Base-by-base conservation (phyloP, 345 rosid species). In the Geranium brycei region DNA sequence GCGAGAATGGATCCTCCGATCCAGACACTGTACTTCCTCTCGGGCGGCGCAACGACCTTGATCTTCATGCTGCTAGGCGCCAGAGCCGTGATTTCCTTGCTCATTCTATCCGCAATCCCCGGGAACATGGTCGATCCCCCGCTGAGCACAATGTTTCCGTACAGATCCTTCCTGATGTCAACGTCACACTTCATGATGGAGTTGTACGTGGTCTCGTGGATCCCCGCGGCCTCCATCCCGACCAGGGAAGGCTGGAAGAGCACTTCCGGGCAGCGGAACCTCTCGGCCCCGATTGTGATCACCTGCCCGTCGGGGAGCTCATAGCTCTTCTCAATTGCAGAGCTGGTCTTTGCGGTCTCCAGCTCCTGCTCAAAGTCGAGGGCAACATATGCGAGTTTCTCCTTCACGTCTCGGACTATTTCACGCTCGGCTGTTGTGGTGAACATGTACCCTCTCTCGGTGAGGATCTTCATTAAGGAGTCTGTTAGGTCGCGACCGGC, bases 401-500 rank as follows among this genome's bases (percentile, higher is more conserved):
- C 86, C 71, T 81, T 81, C 59, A 81, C 71, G 68, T 81, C 86
- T 57, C 80, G 83, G 68, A 81, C 83, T 53, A 81, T 81, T 77
- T 81, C 83, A 62, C 83, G 80, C 56, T 81, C 85, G 1, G 83
- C 85, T 31, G 72, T 70, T n/a, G 85, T 81, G 68, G 85, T 81
- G 69, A 81, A 79, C 38, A 76, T 62, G 76, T 81, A 79, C 6
- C 85, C 85, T 72, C 85, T 74, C 76, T 81, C 81, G 1, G 83
- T 81, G 30, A 79, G 78, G 69, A 81, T 81, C 76, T 79, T 81
- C 83, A 75, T 77, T 67, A 81, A 65, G 19, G 83, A 65, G 40
- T 81, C 86, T 0, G 86, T 82, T 38, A 77, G 78, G 51, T 81
- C 85, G 61, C 85, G 85, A 16, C 85, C 85, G 7, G 83, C 85